Base-by-base conservation (phyloP, 306 rosid genomes). In the Dalbergia cochinchinensis region DNA sequence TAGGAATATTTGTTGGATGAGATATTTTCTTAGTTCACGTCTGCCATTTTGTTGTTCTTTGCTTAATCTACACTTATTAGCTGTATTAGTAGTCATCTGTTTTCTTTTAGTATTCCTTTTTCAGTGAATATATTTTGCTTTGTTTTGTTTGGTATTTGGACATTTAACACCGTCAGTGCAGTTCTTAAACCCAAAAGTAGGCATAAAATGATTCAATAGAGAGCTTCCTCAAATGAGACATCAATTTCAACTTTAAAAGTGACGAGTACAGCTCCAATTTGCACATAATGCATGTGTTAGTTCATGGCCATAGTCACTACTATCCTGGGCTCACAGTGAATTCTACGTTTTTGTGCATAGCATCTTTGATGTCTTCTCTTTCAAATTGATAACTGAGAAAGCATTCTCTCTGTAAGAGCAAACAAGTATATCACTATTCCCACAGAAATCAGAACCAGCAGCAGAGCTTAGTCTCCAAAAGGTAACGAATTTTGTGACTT, bases 401-500 rank as follows among this genome's bases (percentile, higher is more conserved):
- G 31, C 31, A 26, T 26, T 26, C 31, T 26, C 2, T 26, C 31
- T 26, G 31, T 26, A 26, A 26, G 31, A 26, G 31, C 31, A 26
- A 26, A 26, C 31, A 26, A 26, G 31, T 1, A 26, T 31, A 85
- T 33, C 53, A 88, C 7, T 80, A 90, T 60, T 58, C 90, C 89
- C 10, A 71, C 39, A 65, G 71, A 37, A 72, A 92, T 86, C 67
- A 92, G 89, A 14, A 81, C 45, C 13, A 90, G 54, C 63, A 80
- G 59, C 7, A 83, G 5, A 33, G 81, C 82, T 33, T 89, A 44
- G 88, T 90, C 39, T 6, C 90, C 85, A 87, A 88, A 31, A 87
- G 91, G 59, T 91, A 89, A 8, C 89, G 91, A 9, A 85, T 26
- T 15, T 8, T 88, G 89, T 57, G 93, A 76, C 57, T 69, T 85